phyloP scores from a whole-genome alignment of 257 asterid genomes.

The Solanum corneliomulleri region DNA sequence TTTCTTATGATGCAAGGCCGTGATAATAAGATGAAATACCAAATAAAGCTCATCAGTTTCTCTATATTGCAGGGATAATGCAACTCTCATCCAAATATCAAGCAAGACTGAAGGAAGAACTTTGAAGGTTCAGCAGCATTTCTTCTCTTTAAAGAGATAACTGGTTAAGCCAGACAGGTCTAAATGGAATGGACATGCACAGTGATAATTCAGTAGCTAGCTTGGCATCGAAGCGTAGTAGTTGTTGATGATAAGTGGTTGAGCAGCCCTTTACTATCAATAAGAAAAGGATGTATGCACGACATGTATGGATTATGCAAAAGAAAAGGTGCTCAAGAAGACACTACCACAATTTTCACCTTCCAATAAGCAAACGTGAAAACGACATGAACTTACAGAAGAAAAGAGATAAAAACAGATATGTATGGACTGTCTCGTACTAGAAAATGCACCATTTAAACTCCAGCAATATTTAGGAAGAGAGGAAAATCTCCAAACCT shows the following conservation, averaged over 20 bases:
- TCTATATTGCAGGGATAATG: neutral
- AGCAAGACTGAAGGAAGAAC: neutral
- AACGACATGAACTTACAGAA: neutral
- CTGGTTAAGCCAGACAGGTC: neutral
- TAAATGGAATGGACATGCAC: neutral
- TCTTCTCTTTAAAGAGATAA: neutral
- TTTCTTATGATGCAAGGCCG: neutral
- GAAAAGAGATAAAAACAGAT: neutral
- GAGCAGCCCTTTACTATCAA: neutral
- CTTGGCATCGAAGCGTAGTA: neutral
- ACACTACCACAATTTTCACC: neutral
- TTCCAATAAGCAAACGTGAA: neutral
- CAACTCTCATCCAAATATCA: neutral
- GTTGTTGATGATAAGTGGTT: neutral
- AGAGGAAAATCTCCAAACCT: conserved; percentile 23
- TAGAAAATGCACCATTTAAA: neutral
- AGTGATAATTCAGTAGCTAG: neutral
- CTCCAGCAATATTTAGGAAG: neutral
- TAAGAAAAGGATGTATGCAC: neutral
- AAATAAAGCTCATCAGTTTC: neutral
- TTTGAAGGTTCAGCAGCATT: neutral
- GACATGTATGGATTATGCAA: neutral
- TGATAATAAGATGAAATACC: neutral
- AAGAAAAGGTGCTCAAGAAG: neutral
- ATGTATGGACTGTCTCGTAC: neutral